These are phyloP conservation scores for Sutorius eximius DNA, from an alignment of 1,284 basidiomycete genomes.

Conservation along the genomic window DNA sequence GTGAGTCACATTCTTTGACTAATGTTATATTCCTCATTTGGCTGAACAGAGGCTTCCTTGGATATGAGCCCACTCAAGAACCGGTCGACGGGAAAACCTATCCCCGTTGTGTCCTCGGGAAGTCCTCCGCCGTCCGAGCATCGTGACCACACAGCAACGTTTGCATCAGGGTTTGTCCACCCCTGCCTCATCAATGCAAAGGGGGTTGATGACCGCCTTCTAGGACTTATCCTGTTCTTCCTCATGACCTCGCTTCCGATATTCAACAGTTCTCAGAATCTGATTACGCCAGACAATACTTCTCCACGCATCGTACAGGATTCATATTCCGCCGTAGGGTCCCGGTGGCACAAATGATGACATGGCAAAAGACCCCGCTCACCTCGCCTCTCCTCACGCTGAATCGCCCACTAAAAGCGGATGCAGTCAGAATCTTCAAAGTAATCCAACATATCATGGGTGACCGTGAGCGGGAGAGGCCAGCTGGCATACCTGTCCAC, in stretches of 20 bases:
- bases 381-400: constrained; percentile 72
- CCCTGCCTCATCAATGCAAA: neutral
- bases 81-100: constrained; percentile 61
- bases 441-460: constrained; percentile 91
- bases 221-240: constrained; percentile 53
- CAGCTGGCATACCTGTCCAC: constrained; percentile 47
- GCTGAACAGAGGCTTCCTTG: constrained; percentile 58
- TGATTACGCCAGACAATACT: constrained; percentile 82
- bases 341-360: constrained; percentile 82
- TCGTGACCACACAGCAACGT: constrained; percentile 41
- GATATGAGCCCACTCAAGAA: constrained; percentile 74
- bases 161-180: constrained; percentile 62
- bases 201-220: constrained; percentile 6
- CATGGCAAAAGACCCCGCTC: constrained; percentile 82
- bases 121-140: constrained; percentile 17
- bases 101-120: constrained; percentile 52
- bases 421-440: constrained; percentile 84
- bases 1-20: constrained; percentile 38
- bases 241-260: constrained; percentile 74
- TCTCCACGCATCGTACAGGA: constrained; percentile 83
- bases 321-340: constrained; percentile 80
- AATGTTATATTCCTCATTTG: constrained; percentile 6
- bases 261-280: constrained; percentile 84
- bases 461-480: constrained; percentile 73
- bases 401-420: constrained; percentile 63